Percentiles rank a stretch among this genome's conserved stretches.
phyloP scores from a whole-genome alignment of 805 yeast genomes.

The Saccharomycopsis capsularis region DNA sequence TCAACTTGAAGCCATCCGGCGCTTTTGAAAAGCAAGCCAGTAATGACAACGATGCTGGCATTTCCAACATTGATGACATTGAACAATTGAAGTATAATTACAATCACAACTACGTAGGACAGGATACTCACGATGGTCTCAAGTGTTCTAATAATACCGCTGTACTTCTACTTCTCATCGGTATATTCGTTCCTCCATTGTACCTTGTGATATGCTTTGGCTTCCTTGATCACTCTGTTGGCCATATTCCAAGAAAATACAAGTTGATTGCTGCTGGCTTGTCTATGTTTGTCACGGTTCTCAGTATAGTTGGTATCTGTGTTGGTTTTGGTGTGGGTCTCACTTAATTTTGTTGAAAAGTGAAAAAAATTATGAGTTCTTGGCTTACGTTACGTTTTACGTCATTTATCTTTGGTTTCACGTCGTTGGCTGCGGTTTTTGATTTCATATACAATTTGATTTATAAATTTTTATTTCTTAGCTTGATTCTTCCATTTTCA shows the following conservation, averaged over 20 bases:
- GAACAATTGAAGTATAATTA: slow-evolving; percentile 3
- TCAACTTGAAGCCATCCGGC: slow-evolving; percentile 16
- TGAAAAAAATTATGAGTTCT: no score
- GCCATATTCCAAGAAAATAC: slow-evolving; percentile 19
- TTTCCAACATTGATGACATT: not conserved
- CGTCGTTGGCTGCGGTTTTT: no score
- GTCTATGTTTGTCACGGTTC: slow-evolving; percentile 14
- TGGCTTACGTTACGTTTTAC: no score
- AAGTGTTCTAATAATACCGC: slow-evolving; percentile 14
- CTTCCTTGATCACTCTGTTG: slow-evolving; percentile 19
- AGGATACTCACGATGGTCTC: not conserved
- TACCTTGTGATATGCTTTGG: slow-evolving; percentile 21
- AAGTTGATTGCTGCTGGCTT: slow-evolving; percentile 19
- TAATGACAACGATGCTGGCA: not conserved
- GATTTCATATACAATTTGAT: no score
- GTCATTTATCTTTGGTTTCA: no score
- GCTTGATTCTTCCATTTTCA: no score
- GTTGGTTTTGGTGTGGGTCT: slow-evolving; percentile 43
- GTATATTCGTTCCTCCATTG: slow-evolving; percentile 21
- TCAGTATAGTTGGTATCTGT: slow-evolving; percentile 35
- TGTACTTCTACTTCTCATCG: slow-evolving; percentile 14
- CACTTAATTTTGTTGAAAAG: slow-evolving; percentile 15
- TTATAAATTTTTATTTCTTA: no score
- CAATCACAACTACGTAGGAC: not conserved
- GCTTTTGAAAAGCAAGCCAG: not conserved